Conservation (phyloP, 1,284 basidiomycete species). For the Tetrapyrgos nigripes region DNA sequence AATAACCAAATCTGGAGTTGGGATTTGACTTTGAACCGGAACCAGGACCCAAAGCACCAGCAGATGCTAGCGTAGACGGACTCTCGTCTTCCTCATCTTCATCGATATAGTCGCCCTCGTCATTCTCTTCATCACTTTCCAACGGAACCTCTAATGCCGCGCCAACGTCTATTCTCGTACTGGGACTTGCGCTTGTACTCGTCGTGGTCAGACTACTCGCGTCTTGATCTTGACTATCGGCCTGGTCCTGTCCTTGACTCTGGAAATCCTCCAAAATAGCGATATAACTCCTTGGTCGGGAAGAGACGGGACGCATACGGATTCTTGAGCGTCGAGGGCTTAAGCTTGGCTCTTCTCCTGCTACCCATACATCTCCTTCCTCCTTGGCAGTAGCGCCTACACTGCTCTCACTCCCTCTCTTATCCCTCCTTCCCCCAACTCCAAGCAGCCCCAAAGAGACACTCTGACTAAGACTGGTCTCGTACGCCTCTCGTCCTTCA, state of each 20-base stretch:
- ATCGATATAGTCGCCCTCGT: conserved; percentile 21
- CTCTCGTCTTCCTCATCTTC: conserved; percentile 19
- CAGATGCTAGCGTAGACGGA: conserved; percentile 18
- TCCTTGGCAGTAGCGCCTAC: conserved; percentile 23
- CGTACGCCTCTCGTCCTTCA: conserved; percentile 17
- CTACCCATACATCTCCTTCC: too few relatives aligned
- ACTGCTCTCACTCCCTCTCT: conserved; percentile 12
- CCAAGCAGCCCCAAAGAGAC: neutral
- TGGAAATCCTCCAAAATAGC: conserved; percentile 71
- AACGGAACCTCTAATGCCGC: conserved; percentile 34
- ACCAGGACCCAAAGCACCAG: too few relatives aligned
- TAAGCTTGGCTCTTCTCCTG: too few relatives aligned
- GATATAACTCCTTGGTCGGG: conserved; percentile 64
- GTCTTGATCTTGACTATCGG: neutral
- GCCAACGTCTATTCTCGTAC: neutral
- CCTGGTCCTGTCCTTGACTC: conserved; percentile 22
- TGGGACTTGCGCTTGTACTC: neutral
- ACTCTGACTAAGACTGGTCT: neutral
- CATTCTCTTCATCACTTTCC: conserved; percentile 28
- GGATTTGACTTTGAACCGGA: conserved; percentile 23
- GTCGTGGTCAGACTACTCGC: conserved; percentile 2
- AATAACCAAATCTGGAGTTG: conserved; percentile 4
- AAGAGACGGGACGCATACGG: conserved; percentile 32
- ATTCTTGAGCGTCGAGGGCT: neutral
- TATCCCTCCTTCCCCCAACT: neutral